Conservation (phyloP, 306 rosid species). For the Mucuna pruriens region DNA sequence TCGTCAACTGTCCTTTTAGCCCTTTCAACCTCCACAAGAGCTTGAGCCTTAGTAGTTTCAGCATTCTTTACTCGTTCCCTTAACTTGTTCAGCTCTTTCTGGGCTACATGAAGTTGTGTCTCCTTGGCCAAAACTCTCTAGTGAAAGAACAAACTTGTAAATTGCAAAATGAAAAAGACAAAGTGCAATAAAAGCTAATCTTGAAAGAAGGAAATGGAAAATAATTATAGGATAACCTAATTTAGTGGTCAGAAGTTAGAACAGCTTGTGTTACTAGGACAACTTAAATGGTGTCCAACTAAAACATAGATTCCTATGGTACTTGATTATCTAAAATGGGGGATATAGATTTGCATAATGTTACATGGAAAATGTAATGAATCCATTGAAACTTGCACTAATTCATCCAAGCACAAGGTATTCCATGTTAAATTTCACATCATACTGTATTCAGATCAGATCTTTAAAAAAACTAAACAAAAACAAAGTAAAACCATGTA, state of each 20-base stretch:
- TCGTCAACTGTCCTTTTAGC: slow-evolving; percentile 67
- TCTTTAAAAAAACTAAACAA: background rate
- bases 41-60: slow-evolving; percentile 82
- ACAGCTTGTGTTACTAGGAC: background rate
- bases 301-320: background rate
- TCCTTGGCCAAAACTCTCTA: slow-evolving; percentile 90
- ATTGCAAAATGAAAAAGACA: slow-evolving; percentile 5
- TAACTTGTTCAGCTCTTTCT: slow-evolving; percentile 83
- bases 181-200: background rate
- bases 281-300: background rate
- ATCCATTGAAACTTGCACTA: background rate
- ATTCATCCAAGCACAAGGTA: slow-evolving; percentile 1
- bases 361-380: background rate
- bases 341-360: background rate
- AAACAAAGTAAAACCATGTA: background rate
- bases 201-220: slow-evolving; percentile 15
- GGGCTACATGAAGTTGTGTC: slow-evolving; percentile 81
- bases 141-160: slow-evolving; percentile 39
- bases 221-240: background rate
- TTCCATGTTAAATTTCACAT: background rate
- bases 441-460: background rate
- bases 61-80: slow-evolving; percentile 84
- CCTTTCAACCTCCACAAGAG: slow-evolving; percentile 82
- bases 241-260: slow-evolving; percentile 18
- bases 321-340: slow-evolving; percentile 4